Evolutionary conservation across 176 grass and related monocot genomes (phyloP), one percentile per base, ranked within the genome.

Genomic region (Eragrostis curvula): DNA sequence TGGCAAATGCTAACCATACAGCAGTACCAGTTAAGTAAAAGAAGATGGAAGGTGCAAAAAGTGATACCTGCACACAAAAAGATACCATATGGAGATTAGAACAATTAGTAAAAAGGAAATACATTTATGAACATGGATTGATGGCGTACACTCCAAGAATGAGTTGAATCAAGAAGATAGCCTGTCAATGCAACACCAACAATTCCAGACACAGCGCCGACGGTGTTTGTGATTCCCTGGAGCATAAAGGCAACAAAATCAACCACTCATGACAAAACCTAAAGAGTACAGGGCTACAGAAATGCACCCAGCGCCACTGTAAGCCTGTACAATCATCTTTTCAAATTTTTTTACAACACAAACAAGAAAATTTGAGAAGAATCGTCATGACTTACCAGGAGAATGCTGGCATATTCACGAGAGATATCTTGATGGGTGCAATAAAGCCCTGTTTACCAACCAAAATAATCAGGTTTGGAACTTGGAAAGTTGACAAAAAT

Each of bases 371-470:
- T 0, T n/a, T 7, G 30, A 44, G 24, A 74, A 21, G 51, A 51
- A 73, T 30, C 30, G 25, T 15, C 44, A 94, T 44, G 76, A 13
- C 82, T 84, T 91, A 99, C 93, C 87, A 99, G 71, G 78, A 99
- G 93, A 86, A 96, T 99, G 84, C 96, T 99, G 82, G 96, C 96
- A 88, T 99, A 94, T 87, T 96, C 89, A 62, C 82, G 91, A 30
- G 96, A 98, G 73, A 99, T 99, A 90, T 99, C 93, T 90, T 96
- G 96, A 86, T 98, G 96, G 5, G 93, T 96, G 79, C 96, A 98
- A 91, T 98, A 98, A 77, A 98, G 90, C 32, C 96, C 93, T 98
- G 85, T 68, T 73, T 44, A 66, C 52, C 15, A 43, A 79, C 48
- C 7, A 67, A 55, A 75, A 80, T 66, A 61, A 76, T 90, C 59